phyloP scores from a whole-genome alignment of 106 monocot genomes.

The Iris macrosiphon region DNA sequence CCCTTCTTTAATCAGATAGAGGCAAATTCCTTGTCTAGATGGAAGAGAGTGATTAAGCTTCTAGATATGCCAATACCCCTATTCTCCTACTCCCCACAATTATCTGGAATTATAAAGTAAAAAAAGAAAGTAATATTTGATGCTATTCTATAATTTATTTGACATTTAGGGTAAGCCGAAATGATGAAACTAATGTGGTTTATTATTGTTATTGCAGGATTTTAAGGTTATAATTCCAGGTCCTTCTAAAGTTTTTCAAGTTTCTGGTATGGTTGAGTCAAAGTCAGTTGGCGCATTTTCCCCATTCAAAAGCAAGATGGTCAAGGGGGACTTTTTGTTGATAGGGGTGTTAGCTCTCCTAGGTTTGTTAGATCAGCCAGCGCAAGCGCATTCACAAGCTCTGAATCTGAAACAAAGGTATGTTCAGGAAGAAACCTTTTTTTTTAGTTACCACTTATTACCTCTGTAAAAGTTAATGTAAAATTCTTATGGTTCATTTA shows the following conservation, averaged over 20 bases:
- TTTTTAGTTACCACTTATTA: too few relatives aligned
- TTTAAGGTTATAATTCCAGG: constrained; percentile 21
- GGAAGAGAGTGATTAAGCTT: too few relatives aligned
- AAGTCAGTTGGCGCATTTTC: constrained; percentile 55
- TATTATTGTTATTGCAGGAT: constrained; percentile 28
- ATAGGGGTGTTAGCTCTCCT: constrained; percentile 77
- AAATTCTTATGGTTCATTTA: not conserved
- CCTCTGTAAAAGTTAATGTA: not conserved
- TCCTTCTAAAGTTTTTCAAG: constrained; percentile 20
- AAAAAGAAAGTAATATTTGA: too few relatives aligned
- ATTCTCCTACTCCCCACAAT: too few relatives aligned
- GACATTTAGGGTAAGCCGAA: too few relatives aligned
- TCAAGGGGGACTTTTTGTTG: constrained; percentile 61
- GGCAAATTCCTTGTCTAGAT: too few relatives aligned
- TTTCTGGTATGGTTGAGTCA: constrained; percentile 43
- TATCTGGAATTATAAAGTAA: too few relatives aligned
- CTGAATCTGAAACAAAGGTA: constrained; percentile 74
- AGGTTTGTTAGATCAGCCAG: constrained; percentile 50
- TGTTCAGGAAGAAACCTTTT: not conserved
- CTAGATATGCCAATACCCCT: too few relatives aligned
- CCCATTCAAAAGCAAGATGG: constrained; percentile 58
- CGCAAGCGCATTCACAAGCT: constrained; percentile 34
- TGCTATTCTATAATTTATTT: too few relatives aligned
- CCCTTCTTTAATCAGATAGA: too few relatives aligned
- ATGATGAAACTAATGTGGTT: not conserved